phyloP scores from a whole-genome alignment of 768 basidiomycete genomes.

The Termitomyces sp. region DNA sequence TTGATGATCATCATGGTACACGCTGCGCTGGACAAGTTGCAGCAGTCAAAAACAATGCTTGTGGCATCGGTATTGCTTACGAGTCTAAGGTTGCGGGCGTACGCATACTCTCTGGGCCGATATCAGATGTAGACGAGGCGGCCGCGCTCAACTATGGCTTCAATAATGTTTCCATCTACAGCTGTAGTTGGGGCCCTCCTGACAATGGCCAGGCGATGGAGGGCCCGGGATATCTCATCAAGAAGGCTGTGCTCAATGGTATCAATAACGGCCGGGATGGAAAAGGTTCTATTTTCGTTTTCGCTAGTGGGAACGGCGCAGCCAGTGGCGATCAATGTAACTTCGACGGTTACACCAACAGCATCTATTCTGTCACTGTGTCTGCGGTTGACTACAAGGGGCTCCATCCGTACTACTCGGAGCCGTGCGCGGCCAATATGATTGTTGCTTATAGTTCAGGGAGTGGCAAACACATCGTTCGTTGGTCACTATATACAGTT shows the following conservation, averaged over 20 bases:
- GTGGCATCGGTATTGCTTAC: conserved; percentile 93
- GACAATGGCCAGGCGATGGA: conserved; percentile 96
- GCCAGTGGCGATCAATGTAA: conserved; percentile 93
- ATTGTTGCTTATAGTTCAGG: conserved; percentile 96
- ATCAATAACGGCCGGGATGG: conserved; percentile 85
- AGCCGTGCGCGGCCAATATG: conserved; percentile 97
- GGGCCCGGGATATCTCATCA: conserved; percentile 83
- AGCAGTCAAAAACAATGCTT: conserved; percentile 87
- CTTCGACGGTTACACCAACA: conserved; percentile 98
- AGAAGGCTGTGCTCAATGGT: conserved; percentile 92
- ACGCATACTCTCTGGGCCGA: conserved; percentile 91
- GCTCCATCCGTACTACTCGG: conserved; percentile 94
- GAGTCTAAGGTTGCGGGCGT: conserved; percentile 88
- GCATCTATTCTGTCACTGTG: conserved; percentile 93
- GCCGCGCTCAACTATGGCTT: conserved; percentile 92
- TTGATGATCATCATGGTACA: conserved; percentile 95
- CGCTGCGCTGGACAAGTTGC: conserved; percentile 97
- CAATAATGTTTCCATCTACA: conserved; percentile 88
- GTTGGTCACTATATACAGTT: conserved; percentile 24
- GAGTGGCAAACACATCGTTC: conserved; percentile 86
- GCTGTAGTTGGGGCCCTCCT: conserved; percentile 97
- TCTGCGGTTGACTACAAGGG: conserved; percentile 94
- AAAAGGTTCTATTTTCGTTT: conserved; percentile 92
- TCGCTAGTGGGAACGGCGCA: conserved; percentile 96
- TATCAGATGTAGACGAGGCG: conserved; percentile 94